These are phyloP conservation scores for Bolboschoenus planiculmis DNA, from an alignment of 176 grass and related monocot genomes.

Conservation along the genomic window DNA sequence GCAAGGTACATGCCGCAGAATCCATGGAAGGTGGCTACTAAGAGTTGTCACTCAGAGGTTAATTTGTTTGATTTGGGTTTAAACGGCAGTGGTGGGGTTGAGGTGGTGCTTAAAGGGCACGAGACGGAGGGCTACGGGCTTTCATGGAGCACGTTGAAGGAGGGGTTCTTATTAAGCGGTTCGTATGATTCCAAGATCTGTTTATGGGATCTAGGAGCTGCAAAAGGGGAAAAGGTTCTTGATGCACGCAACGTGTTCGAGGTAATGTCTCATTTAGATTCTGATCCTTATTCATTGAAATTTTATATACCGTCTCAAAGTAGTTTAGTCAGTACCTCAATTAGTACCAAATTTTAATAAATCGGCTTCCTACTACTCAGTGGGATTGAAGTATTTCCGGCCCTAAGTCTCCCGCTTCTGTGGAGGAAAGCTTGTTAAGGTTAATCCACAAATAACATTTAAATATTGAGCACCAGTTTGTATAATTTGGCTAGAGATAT, in stretches of 20 bases:
- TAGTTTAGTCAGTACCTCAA: not conserved
- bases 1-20: conserved; percentile 77
- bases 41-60: conserved; percentile 65
- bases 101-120: conserved; percentile 63
- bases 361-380: not conserved
- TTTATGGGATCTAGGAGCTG: conserved; percentile 64
- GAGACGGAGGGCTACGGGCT: conserved; percentile 79
- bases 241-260: conserved; percentile 71
- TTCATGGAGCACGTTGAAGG: conserved; percentile 63
- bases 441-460: not conserved
- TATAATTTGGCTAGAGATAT: not conserved
- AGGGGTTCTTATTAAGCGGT: conserved; percentile 74
- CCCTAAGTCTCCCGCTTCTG: no score
- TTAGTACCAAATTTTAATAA: not conserved
- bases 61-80: conserved; percentile 59
- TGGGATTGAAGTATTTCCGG: not conserved
- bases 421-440: not conserved
- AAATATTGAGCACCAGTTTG: not conserved
- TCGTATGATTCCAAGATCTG: conserved; percentile 95
- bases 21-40: conserved; percentile 57
- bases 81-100: conserved; percentile 33
- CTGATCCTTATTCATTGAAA: not conserved
- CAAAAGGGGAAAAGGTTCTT: conserved; percentile 32
- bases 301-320: not conserved
- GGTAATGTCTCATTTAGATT: conserved; percentile 43